These are phyloP conservation scores for Ensete ventricosum DNA, from an alignment of 176 grass and related monocot genomes.

Conservation along the genomic window DNA sequence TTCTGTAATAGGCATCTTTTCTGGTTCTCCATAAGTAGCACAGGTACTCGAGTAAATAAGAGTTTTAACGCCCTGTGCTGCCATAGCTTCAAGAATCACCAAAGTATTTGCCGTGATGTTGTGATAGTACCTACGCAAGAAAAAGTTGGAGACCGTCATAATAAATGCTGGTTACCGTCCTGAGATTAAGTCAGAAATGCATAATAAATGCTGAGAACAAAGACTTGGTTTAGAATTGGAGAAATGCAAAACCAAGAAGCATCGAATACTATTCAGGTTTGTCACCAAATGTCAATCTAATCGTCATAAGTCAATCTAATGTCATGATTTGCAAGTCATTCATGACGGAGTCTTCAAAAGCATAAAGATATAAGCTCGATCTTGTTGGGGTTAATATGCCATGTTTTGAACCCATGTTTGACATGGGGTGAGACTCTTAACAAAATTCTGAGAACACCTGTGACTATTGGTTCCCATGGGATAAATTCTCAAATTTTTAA, in stretches of 20 bases:
- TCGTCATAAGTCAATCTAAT: not conserved
- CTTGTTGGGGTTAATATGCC: not conserved
- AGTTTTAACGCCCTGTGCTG: constrained; percentile 9
- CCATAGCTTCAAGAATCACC: constrained; percentile 11
- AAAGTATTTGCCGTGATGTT: constrained; percentile 18
- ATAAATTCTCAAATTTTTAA: not conserved
- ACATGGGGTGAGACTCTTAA: not conserved
- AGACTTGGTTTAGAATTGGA: no score
- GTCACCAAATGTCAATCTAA: not conserved
- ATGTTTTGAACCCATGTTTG: not conserved
- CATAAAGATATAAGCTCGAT: not conserved
- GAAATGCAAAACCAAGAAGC: not conserved
- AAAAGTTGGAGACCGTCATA: not conserved
- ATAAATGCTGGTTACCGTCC: no score
- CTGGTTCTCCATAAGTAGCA: constrained; percentile 18
- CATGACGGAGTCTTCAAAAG: not conserved
- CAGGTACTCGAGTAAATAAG: constrained; percentile 15
- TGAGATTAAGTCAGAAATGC: not conserved
- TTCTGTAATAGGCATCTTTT: constrained; percentile 19
- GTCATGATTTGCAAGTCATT: not conserved
- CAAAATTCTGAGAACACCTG: not conserved
- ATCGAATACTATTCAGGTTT: not conserved
- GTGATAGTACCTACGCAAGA: constrained; percentile 12
- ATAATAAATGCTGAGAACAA: no score
- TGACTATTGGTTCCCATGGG: not conserved